Base-by-base conservation (phyloP, 805 yeast species). In the Yarrowia sp. region DNA sequence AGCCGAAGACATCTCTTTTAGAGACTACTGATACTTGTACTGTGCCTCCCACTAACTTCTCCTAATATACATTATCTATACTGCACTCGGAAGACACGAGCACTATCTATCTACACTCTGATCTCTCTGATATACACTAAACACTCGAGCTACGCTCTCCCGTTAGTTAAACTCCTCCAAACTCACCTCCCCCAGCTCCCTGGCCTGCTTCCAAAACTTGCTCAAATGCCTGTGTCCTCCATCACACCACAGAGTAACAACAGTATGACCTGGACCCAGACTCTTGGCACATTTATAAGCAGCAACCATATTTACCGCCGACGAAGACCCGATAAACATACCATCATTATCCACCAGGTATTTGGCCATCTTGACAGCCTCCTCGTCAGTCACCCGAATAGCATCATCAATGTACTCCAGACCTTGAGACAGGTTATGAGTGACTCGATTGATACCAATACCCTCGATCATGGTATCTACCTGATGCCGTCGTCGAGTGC, bases 401-500 rank as follows among this genome's bases (percentile, higher is more conserved):
- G 97, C 87, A 67, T 86, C 92, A 72, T 91, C 96, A 13, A 93
- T 86, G 66, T 74, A 81, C 1, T 75, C 72, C 69, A 89, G 91
- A 1, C 91, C 98, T 58, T 81, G 83, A 51, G 80, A 76, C 74
- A 93, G 90, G 74, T 93, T 93, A 71, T 83, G 82, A 0, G 99
- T 93, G 31, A 95, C 78, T 68, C 99, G 79, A 70, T 91, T 95
- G 66, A 93, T 77, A 0, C 99, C 99, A 33, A 93, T 88, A 0
- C 99, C 99, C 75, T 93, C 99, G 3, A 93, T 87, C 1, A 92
- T 72, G 0, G 98, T 95, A 74, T 93, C 99, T 1, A 93, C 98
- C 76, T 93, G 99, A 74, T 95, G 98, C 69, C 99, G 79, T 72
- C 98, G 82, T 70, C 98, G 80, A 0, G 95, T 89, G 0, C 99